A percentile compares a stretch with the other conserved stretches of the same genome.
Evolutionary conservation across 78 protist genomes (phyloP).

Genomic region (Isochrysis galbana): DNA sequence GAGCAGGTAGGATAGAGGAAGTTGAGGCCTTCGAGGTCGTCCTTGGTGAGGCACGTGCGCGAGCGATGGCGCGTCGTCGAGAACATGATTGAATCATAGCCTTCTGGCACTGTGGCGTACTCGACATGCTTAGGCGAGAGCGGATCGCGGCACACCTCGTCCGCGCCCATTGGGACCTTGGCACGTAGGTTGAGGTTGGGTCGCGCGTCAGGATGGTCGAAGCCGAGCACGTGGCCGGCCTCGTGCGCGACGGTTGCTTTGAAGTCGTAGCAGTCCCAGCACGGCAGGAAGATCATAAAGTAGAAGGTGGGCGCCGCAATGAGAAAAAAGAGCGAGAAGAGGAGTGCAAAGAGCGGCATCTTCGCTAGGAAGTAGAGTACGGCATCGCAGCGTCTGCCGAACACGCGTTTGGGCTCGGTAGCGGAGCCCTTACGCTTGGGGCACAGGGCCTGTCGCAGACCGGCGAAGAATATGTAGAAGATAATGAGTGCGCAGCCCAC

Average conservation of each 20-base stretch:
- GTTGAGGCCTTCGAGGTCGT: slow-evolving; percentile 10
- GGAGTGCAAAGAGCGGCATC: background rate
- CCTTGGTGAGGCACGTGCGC: background rate
- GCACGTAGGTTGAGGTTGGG: background rate
- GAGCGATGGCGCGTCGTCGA: background rate
- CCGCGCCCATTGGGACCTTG: background rate
- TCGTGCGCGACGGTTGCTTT: background rate
- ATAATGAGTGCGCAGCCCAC: background rate
- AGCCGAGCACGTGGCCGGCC: slow-evolving; percentile 21
- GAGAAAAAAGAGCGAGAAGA: background rate
- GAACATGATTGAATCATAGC: background rate
- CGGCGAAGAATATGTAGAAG: background rate
- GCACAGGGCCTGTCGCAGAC: background rate
- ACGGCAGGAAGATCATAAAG: background rate
- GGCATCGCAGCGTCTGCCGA: background rate
- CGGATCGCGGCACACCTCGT: background rate
- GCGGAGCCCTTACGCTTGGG: background rate
- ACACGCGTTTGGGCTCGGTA: background rate
- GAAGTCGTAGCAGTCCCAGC: slow-evolving; percentile 30
- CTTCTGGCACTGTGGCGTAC: background rate
- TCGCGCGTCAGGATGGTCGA: background rate
- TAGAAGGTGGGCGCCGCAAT: background rate
- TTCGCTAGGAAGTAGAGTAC: background rate
- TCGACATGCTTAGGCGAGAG: background rate
- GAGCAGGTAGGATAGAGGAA: background rate